Base-by-base conservation (phyloP, 164 flowering plant species). In the Euptelea pleiosperma region DNA sequence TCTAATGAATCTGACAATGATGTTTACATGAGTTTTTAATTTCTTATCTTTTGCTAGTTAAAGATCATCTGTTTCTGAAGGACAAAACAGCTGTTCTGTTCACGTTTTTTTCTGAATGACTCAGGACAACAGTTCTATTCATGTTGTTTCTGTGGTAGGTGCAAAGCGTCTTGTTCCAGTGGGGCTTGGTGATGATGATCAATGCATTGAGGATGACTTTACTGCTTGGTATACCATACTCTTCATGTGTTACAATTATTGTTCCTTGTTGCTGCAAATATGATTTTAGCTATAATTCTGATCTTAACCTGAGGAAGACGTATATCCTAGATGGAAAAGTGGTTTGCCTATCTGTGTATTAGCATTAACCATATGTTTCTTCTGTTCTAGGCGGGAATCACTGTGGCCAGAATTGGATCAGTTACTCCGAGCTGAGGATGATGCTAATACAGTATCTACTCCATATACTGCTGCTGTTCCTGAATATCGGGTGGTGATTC, bases 321-420 rank as follows among this genome's bases (percentile, higher is more conserved):
- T n/a, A n/a, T n/a, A n/a, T n/a, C n/a, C n/a, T n/a, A n/a, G n/a
- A n/a, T n/a, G n/a, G n/a, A n/a, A n/a, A n/a, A n/a, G n/a, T n/a
- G n/a, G 5, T 22, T 7, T 46, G n/a, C 10, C 34, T 15, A 43
- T 30, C 53, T 16, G 44, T 28, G 7, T 36, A 24, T 24, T 15
- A 52, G 12, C n/a, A 31, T 16, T 55, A 31, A 33, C 33, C 14
- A 40, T 18, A 8, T 41, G 40, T 9, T 55, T 58, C 33, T 49
- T 61, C 21, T 55, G 4, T 43, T 68, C 2, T 49, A 91, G 98
- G 96, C 60, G 75, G 46, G 98, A 91, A 71, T 57, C 58, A 21
- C 57, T 91, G 45, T 91, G 94, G 96, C 83, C 90, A 7, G 92
- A 91, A 70, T 70, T 91, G 49, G 96, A 91, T 71, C 70, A 70